Evolutionary conservation across 306 rosid species (phyloP).

Genomic region (Myrica gale): DNA sequence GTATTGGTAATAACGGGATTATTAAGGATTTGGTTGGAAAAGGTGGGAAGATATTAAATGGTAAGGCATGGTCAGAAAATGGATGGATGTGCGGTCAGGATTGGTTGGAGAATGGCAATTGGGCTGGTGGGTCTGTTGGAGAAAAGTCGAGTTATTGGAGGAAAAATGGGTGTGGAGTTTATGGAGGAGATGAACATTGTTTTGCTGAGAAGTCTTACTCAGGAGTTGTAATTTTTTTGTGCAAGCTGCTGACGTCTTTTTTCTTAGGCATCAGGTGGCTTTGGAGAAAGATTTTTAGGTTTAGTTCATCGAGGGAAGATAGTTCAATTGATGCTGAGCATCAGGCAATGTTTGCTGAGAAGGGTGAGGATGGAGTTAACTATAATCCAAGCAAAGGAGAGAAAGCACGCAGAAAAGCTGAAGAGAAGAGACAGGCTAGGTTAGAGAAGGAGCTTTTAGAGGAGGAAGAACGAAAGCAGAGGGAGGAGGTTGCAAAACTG

Average conservation of each 20-base stretch:
- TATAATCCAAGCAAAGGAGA: slow-evolving; percentile 85
- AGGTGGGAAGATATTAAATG: slow-evolving; percentile 79
- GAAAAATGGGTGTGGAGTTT: slow-evolving; percentile 55
- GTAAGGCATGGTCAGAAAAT: slow-evolving; percentile 87
- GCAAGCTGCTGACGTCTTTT: slow-evolving; percentile 72
- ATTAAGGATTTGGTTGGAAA: slow-evolving; percentile 84
- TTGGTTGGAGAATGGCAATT: slow-evolving; percentile 83
- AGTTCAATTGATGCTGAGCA: slow-evolving; percentile 72
- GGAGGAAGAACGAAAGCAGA: slow-evolving; percentile 97
- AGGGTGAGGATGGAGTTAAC: slow-evolving; percentile 70
- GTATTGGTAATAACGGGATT: slow-evolving; percentile 61
- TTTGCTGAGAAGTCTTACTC: slow-evolving; percentile 80
- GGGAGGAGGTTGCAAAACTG: slow-evolving; percentile 97
- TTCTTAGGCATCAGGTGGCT: slow-evolving; percentile 90
- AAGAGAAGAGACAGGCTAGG: slow-evolving; percentile 97
- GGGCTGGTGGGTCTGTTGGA: slow-evolving; percentile 65
- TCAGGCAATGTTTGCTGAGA: slow-evolving; percentile 62
- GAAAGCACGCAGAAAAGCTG: slow-evolving; percentile 97
- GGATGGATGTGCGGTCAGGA: slow-evolving; percentile 93
- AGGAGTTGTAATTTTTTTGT: slow-evolving; percentile 63
- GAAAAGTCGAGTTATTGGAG: slow-evolving; percentile 67
- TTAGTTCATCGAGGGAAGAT: slow-evolving; percentile 71
- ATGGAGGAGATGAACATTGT: slow-evolving; percentile 81
- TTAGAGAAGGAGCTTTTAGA: slow-evolving; percentile 86
- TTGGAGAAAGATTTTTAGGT: slow-evolving; percentile 82